Percentiles rank a stretch among this genome's conserved stretches.
phyloP scores from a whole-genome alignment of 176 grass and related monocot genomes.

The Aegilops tauschii region DNA sequence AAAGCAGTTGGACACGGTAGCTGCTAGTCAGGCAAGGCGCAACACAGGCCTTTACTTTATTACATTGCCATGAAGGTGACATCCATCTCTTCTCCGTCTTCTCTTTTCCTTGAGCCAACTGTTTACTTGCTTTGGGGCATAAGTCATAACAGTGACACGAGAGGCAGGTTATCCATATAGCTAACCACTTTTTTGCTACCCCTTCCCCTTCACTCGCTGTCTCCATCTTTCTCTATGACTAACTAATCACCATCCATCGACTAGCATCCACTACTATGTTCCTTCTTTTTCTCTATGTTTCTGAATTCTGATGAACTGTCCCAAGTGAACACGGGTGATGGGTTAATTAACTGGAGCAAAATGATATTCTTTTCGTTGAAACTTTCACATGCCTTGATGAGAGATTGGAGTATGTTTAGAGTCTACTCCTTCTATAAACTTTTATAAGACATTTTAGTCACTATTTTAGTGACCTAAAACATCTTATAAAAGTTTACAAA shows the following conservation, averaged over 20 bases:
- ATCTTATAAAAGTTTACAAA: no score
- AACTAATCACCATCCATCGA: slow-evolving; percentile 8
- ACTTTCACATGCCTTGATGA: no score
- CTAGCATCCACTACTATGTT: slow-evolving; percentile 11
- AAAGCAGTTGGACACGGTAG: slow-evolving; percentile 7
- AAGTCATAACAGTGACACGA: slow-evolving; percentile 33
- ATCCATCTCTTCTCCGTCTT: not conserved
- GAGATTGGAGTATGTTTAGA: no score
- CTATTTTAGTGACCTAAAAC: no score
- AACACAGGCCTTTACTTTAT: not conserved
- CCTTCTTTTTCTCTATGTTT: not conserved
- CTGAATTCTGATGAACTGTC: not conserved
- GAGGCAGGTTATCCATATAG: slow-evolving; percentile 12
- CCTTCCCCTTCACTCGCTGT: not conserved
- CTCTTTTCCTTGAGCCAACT: not conserved
- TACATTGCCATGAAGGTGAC: slow-evolving; percentile 12
- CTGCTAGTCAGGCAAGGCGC: not conserved
- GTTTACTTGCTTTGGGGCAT: not conserved
- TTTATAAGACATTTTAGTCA: no score
- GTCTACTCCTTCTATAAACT: no score
- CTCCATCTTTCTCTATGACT: not conserved
- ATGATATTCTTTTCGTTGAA: no score
- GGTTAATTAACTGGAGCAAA: no score
- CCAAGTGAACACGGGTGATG: no score
- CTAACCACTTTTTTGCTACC: slow-evolving; percentile 5